Percentiles rank a stretch among this genome's conserved stretches.
Conservation (phyloP, 345 rosid species). For the Arabidopsis arenosa region DNA sequence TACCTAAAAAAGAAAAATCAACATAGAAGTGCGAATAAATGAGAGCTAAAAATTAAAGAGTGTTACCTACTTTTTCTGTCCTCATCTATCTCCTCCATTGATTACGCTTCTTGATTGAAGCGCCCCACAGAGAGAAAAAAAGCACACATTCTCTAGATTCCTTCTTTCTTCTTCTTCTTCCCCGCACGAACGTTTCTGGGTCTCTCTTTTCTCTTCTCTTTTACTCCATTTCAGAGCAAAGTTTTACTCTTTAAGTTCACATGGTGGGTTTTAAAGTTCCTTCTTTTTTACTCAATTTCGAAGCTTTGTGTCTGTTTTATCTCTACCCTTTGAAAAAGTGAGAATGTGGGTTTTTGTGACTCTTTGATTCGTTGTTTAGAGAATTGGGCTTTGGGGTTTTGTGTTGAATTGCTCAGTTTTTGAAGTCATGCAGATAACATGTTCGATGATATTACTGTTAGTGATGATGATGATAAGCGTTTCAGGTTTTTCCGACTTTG, state of each 20-base stretch:
- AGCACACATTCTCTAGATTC: constrained; percentile 12
- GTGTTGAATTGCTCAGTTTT: background rate
- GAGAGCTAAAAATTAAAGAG: background rate
- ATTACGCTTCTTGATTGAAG: constrained; percentile 28
- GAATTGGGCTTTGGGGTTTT: background rate
- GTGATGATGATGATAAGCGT: constrained; percentile 44
- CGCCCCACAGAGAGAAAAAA: background rate
- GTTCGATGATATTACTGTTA: constrained; percentile 54
- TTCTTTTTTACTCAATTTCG: background rate
- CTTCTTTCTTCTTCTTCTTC: constrained; percentile 19
- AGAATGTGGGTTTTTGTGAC: constrained; percentile 21
- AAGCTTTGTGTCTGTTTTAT: background rate
- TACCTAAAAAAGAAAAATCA: background rate
- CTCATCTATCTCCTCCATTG: constrained; percentile 21
- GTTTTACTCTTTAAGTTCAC: constrained; percentile 3
- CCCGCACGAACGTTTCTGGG: constrained; percentile 20
- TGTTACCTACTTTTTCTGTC: constrained; percentile 12
- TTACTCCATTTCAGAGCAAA: background rate
- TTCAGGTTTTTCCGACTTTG: constrained; percentile 67
- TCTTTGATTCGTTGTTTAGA: background rate
- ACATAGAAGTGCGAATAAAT: background rate
- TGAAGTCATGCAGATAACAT: constrained; percentile 65
- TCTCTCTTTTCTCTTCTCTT: background rate
- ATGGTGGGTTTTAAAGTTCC: constrained; percentile 13
- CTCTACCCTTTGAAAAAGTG: background rate